Conservation (phyloP, 441 rosid species). For the Daphne laureola region DNA sequence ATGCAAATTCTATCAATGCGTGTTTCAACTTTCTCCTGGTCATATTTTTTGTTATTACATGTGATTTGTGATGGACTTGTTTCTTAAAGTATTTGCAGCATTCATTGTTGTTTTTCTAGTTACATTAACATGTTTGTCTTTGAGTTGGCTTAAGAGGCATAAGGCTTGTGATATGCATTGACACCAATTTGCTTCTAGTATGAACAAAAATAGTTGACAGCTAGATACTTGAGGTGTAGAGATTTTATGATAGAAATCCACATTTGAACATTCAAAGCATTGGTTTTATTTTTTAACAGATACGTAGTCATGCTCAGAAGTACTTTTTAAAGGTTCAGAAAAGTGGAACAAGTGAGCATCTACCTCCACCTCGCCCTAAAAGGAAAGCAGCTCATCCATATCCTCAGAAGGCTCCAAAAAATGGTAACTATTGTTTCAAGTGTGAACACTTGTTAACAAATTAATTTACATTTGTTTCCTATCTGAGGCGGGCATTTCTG, state of each 20-base stretch:
- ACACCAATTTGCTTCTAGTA: too few species aligned
- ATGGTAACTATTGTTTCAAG: constrained; percentile 25
- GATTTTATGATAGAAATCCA: too few species aligned
- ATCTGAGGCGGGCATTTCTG: constrained; percentile 12
- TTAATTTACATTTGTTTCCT: constrained; percentile 3
- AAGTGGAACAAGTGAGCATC: constrained; percentile 78
- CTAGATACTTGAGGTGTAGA: too few species aligned
- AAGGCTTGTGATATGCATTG: too few species aligned
- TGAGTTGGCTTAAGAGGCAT: too few species aligned
- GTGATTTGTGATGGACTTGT: neutral
- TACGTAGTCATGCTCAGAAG: constrained; percentile 92
- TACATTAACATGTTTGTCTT: neutral
- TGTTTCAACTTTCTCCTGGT: too few species aligned
- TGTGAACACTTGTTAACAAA: neutral
- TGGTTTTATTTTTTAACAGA: constrained; percentile 47
- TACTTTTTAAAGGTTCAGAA: constrained; percentile 89
- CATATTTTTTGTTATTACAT: neutral
- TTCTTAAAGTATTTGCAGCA: too few species aligned
- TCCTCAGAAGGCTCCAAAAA: constrained; percentile 79
- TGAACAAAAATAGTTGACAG: too few species aligned
- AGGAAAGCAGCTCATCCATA: constrained; percentile 92
- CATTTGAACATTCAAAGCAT: too few species aligned
- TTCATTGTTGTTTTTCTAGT: neutral
- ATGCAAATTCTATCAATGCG: neutral
- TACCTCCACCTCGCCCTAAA: constrained; percentile 93